Evolutionary conservation across 441 rosid species (phyloP), one percentile per base, ranked within the genome.

Genomic region (Arabidopsis lyrata): DNA sequence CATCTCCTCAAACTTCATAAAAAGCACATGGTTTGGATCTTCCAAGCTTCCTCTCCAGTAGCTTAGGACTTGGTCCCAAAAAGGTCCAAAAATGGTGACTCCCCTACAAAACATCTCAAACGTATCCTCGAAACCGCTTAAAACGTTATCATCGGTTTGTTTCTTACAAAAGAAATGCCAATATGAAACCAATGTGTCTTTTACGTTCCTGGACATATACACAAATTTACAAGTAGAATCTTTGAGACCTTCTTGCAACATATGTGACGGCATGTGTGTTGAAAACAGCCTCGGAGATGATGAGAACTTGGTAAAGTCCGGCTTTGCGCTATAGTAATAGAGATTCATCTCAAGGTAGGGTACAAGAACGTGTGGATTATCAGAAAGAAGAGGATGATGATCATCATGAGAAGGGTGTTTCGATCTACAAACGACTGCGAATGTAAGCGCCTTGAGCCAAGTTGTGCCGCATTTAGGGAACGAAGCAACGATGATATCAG

Each of bases 381-480:
- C 3, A 22, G 35, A 66, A 2, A 48, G 53, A 2, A 66, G 24
- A 48, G 73, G 72, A 64, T 73, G 68, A 15, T 45, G 27, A 16
- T 49, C 9, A 35, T 27, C 24, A 44, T 29, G 24, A 66, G 63
- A 42, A 32, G 70, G 73, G 39, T 63, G 66, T 42, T 18, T 38
- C 0, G 13, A 22, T 12, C 85, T 63, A 16, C 0, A 6, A 18
- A 18, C 2, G 2, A 48, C 29, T 80, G 88, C 82, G 14, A 87
- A 79, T 1, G 78, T 18, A 15, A 90, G 41, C 11, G 90, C 86
- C 48, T 86, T 86, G 6, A 89, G 58, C 92, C 92, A 86, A 8
- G 87, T 86, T 7, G 92, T 85, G 63, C 95, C 91, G 13, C 81
- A 77, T 70, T 90, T 90, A 0, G 89, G 88, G 50, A 50, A 72